Evolutionary conservation across 2,329 filamentous ascomycete species (phyloP).

Genomic region (Neurospora sp.): DNA sequence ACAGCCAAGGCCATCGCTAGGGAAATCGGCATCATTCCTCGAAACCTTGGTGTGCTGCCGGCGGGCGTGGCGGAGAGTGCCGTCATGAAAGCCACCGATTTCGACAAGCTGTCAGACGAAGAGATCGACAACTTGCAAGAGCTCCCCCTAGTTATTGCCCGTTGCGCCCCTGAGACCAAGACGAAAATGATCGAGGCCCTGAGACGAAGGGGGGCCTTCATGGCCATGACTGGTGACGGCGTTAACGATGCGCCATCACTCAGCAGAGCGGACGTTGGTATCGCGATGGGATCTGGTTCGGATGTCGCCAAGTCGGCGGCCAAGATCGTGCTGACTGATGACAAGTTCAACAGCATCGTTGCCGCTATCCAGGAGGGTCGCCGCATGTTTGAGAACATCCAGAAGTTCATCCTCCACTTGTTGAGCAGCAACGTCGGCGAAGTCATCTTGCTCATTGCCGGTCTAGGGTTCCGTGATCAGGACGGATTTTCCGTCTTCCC

Average conservation of each 20-base stretch:
- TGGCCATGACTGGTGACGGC: conserved; percentile 82
- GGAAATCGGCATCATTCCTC: conserved; percentile 67
- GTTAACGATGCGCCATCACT: conserved; percentile 81
- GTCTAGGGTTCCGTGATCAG: conserved; percentile 69
- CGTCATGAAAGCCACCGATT: conserved; percentile 67
- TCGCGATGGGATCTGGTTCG: conserved; percentile 81
- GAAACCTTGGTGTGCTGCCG: conserved; percentile 48
- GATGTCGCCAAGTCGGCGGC: conserved; percentile 78
- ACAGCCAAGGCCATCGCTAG: conserved; percentile 70
- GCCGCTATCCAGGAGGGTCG: conserved; percentile 74
- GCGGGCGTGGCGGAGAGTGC: conserved; percentile 55
- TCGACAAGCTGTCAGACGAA: conserved; percentile 64
- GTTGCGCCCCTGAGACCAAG: conserved; percentile 78
- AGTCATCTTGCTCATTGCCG: conserved; percentile 70
- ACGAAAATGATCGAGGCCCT: conserved; percentile 86
- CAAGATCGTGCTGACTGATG: conserved; percentile 75
- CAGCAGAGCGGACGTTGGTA: conserved; percentile 73
- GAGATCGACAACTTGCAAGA: conserved; percentile 68
- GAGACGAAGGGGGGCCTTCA: conserved; percentile 64
- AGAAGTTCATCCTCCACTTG: conserved; percentile 76
- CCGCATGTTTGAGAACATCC: conserved; percentile 80
- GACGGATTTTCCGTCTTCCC: conserved; percentile 71
- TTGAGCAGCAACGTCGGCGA: conserved; percentile 76
- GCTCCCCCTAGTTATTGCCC: conserved; percentile 70
- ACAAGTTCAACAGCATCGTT: conserved; percentile 82